Base-by-base conservation (phyloP, 1,139 yeast genomes). In the Candida dubliniensis region DNA sequence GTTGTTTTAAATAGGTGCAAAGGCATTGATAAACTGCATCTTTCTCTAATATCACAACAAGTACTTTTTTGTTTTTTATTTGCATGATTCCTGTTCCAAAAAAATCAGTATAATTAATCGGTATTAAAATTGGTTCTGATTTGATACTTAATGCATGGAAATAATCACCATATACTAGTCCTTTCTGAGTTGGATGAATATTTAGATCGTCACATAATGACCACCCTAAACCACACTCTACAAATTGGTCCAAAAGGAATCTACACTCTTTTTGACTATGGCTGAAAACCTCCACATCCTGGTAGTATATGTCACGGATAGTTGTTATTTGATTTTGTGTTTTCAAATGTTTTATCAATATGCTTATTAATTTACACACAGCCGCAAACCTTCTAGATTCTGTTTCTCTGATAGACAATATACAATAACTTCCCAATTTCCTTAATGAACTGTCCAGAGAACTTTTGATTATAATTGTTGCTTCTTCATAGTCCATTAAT, bases 231-330 rank as follows among this genome's bases (percentile, higher is more conserved):
- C 59, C 68, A 39, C 7, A 52, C 57, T 47, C 69, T 37, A 54
- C 61, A 25, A 79, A 41, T 8, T 54, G 42, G 5, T 67, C 71
- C 1, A 86, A 52, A 1, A 71, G 54, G 0, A 54, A 44, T 45
- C 79, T 77, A 2, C 82, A 80, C 4, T 50, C 58, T 0, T 50
- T 14, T 55, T 86, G 93, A 1, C 57, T 57, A 18, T 46, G 46
- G 31, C 61, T 57, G 58, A 82, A 87, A 6, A 84, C 56, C 7
- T 62, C 66, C 0, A 82, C 87, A 55, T 85, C 85, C 46, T 74
- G 76, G 58, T 87, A 87, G 61, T 71, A 87, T 0, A 87, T 49
- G 53, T 86, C 91, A 48, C 95, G 64, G 46, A 74, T 72, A 0
- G 91, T 82, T 0, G 77, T 69, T 2, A 54, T 48, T 11, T 54